A percentile compares a stretch with the other conserved stretches of the same genome.
Evolutionary conservation across 805 yeast species (phyloP).

Genomic region (Candida ascalaphidarum): DNA sequence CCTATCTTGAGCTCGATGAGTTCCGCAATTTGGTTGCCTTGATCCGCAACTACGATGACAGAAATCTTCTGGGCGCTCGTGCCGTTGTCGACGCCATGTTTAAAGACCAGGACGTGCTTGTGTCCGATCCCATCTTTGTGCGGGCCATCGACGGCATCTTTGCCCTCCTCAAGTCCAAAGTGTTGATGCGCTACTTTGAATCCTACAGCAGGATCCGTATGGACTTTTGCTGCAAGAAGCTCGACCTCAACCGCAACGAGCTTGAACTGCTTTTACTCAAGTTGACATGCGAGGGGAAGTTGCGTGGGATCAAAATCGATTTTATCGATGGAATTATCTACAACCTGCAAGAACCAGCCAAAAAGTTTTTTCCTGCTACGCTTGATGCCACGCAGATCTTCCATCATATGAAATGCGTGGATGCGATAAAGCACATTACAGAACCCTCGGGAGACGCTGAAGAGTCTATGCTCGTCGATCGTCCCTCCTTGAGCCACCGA

Average conservation of each 20-base stretch:
- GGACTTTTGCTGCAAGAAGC: conserved; percentile 13
- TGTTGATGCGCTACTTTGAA: conserved; percentile 17
- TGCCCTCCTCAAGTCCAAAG: conserved; percentile 21
- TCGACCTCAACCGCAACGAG: conserved; percentile 12
- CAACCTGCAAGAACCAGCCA: no score
- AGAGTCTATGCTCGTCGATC: no score
- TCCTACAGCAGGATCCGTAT: conserved; percentile 22
- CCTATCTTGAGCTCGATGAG: conserved; percentile 27
- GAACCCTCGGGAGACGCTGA: no score
- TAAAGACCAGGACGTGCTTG: conserved; percentile 13
- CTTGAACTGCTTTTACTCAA: conserved; percentile 19
- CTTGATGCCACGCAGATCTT: conserved; percentile 13
- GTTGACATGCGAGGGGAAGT: conserved; percentile 20
- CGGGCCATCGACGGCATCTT: conserved; percentile 17
- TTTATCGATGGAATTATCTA: no score
- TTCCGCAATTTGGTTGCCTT: conserved; percentile 18
- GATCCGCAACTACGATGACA: conserved; percentile 21
- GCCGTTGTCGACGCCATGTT: conserved; percentile 8
- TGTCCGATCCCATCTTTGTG: conserved; percentile 20
- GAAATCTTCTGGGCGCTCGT: conserved; percentile 14
- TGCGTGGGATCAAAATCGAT: conserved; percentile 19
- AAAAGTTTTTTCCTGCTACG: conserved; percentile 10
- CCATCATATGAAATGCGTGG: conserved; percentile 14
- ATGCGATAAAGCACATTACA: no score
- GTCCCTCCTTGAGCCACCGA: no score